Conservation (phyloP, 192 early-diverging fungal species). For the Rhizophlyctis rosea region DNA sequence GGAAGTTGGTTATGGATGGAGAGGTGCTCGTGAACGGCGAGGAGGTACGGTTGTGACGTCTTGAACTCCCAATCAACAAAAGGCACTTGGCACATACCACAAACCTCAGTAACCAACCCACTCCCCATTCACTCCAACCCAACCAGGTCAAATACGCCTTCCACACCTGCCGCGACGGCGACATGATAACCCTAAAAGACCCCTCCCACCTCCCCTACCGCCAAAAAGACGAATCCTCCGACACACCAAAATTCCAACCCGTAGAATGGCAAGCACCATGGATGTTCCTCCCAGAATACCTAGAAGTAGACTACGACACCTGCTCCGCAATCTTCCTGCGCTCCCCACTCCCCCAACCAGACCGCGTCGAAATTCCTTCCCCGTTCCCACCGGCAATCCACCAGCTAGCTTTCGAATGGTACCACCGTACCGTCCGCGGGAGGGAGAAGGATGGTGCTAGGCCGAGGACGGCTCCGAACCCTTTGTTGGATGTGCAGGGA, state of each 20-base stretch:
- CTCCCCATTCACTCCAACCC: no score
- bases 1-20: conserved; percentile 76
- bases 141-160: conserved; percentile 43
- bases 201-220: conserved; percentile 60
- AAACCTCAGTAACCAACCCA: no score
- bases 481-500: conserved; percentile 38
- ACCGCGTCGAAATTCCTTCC: conserved; percentile 85
- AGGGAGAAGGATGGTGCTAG: conserved; percentile 26
- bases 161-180: conserved; percentile 82
- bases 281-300: conserved; percentile 95
- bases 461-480: conserved; percentile 19
- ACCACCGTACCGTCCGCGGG: conserved; percentile 52
- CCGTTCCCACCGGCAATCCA: conserved; percentile 90
- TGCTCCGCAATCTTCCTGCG: conserved; percentile 87
- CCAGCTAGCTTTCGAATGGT: conserved; percentile 89
- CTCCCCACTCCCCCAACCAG: conserved; percentile 81
- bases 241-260: conserved; percentile 53
- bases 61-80: no score
- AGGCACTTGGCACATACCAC: no score
- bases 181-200: conserved; percentile 83
- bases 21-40: conserved; percentile 92
- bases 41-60: no score
- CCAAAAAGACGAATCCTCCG: conserved; percentile 8
- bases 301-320: conserved; percentile 95
- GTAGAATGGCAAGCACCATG: conserved; percentile 67